These are phyloP conservation scores for Salix viminalis DNA, from an alignment of 345 rosid species.

Conservation along the genomic window DNA sequence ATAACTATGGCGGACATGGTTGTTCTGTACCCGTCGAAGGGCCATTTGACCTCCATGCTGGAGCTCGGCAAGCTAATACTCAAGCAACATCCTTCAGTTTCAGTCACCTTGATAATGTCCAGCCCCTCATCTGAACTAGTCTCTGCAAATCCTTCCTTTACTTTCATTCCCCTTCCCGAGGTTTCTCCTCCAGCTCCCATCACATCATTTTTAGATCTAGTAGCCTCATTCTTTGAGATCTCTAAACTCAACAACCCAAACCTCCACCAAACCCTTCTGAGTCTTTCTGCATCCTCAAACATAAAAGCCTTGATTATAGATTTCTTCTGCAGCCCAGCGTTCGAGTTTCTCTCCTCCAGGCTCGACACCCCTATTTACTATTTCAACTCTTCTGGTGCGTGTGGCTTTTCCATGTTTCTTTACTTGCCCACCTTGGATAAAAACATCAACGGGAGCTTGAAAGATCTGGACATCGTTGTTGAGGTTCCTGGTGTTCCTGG, in stretches of 20 bases:
- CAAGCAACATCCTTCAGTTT: background rate
- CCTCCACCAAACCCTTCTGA: constrained; percentile 34
- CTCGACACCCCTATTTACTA: constrained; percentile 43
- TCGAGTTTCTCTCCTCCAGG: constrained; percentile 17
- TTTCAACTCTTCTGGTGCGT: constrained; percentile 44
- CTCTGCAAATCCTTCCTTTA: constrained; percentile 35
- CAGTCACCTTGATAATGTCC: background rate
- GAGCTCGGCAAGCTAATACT: constrained; percentile 27
- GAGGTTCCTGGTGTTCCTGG: constrained; percentile 44
- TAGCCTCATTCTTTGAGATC: constrained; percentile 29
- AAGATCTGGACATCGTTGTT: constrained; percentile 30
- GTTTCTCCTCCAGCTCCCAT: constrained; percentile 16
- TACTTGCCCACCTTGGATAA: constrained; percentile 33
- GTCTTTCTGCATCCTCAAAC: constrained; percentile 27
- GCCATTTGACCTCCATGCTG: constrained; percentile 31
- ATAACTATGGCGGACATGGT: background rate
- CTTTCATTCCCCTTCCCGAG: constrained; percentile 45
- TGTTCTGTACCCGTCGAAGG: constrained; percentile 24
- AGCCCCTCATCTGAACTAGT: background rate
- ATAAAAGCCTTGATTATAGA: constrained; percentile 40
- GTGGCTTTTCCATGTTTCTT: constrained; percentile 28
- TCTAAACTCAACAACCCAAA: constrained; percentile 35
- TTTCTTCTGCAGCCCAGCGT: constrained; percentile 40
- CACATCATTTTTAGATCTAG: constrained; percentile 29
- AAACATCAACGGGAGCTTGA: constrained; percentile 27